A percentile compares a stretch with the other conserved stretches of the same genome.
These are phyloP conservation scores for Yamadazyma philogaea DNA, from an alignment of 805 yeast genomes.

Conservation along the genomic window DNA sequence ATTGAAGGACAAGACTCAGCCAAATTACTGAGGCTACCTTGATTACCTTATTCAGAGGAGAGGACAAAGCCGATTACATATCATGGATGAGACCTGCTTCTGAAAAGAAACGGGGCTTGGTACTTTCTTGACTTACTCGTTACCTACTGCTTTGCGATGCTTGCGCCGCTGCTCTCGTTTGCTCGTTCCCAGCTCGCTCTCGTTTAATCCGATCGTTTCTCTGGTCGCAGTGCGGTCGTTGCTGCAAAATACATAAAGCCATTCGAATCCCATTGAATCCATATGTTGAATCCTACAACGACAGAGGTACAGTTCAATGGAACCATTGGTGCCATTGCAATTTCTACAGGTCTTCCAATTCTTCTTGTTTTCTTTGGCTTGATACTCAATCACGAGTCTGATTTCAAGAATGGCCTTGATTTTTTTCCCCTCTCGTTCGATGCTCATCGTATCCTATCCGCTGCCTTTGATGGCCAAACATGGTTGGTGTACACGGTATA, in stretches of 20 bases:
- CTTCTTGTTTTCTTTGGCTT: conserved; percentile 59
- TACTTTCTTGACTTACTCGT: too few species aligned
- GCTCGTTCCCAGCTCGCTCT: background rate
- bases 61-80: too few species aligned
- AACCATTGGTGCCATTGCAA: conserved; percentile 62
- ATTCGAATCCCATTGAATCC: background rate
- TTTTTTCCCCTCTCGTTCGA: conserved; percentile 38
- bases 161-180: conserved; percentile 1
- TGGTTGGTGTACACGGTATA: conserved; percentile 70
- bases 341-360: conserved; percentile 65
- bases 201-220: conserved; percentile 1
- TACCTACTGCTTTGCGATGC: background rate
- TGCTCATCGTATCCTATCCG: background rate
- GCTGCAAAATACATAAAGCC: background rate
- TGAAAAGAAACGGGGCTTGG: too few species aligned
- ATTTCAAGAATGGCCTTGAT: conserved; percentile 20
- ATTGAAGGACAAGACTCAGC: too few species aligned
- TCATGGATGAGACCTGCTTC: too few species aligned
- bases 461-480: conserved; percentile 23
- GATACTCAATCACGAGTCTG: conserved; percentile 43
- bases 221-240: background rate
- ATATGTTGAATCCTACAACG: conserved; percentile 66
- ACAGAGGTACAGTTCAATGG: conserved; percentile 76
- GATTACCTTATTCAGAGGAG: too few species aligned
- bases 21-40: too few species aligned